phyloP scores from a whole-genome alignment of 2,329 filamentous ascomycete species.

The Monosporascus sp. region DNA sequence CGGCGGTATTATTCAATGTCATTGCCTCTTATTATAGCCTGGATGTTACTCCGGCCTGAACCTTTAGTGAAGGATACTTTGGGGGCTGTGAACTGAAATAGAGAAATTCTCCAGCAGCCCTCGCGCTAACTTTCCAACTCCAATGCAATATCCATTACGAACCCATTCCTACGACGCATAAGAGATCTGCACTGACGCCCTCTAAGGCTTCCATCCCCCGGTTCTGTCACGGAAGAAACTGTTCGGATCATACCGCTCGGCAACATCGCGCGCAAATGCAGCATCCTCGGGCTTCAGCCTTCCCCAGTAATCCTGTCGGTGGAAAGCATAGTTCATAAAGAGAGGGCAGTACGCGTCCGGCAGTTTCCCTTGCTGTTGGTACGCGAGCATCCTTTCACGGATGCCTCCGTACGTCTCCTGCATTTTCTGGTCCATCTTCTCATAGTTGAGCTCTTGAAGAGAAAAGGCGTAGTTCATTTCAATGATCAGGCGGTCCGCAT shows the following conservation, averaged over 20 bases:
- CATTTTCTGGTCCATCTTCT: constrained; percentile 26
- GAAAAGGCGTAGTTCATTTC: constrained; percentile 38
- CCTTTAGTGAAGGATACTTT: too few species aligned
- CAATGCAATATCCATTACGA: too few species aligned
- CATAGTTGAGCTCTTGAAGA: constrained; percentile 21
- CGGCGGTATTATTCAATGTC: too few species aligned
- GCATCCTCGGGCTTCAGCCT: constrained; percentile 30
- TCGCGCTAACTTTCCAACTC: too few species aligned
- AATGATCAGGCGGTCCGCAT: constrained; percentile 34
- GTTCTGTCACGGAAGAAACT: constrained; percentile 33
- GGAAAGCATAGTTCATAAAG: constrained; percentile 40
- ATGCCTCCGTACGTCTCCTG: constrained; percentile 30
- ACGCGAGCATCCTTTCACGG: constrained; percentile 24
- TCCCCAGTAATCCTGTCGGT: constrained; percentile 35
- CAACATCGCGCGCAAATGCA: constrained; percentile 28
- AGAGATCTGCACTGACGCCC: neutral
- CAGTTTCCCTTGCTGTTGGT: constrained; percentile 28
- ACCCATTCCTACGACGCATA: too few species aligned
- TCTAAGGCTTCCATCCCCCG: constrained; percentile 30
- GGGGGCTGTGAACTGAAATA: too few species aligned
- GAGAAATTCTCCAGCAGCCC: too few species aligned
- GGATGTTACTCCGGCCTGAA: too few species aligned
- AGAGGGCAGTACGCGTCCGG: constrained; percentile 32
- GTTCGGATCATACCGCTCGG: constrained; percentile 30
- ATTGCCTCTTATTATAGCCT: too few species aligned